Base-by-base conservation (phyloP, 1,139 yeast genomes). In the Kodamaea sp. region DNA sequence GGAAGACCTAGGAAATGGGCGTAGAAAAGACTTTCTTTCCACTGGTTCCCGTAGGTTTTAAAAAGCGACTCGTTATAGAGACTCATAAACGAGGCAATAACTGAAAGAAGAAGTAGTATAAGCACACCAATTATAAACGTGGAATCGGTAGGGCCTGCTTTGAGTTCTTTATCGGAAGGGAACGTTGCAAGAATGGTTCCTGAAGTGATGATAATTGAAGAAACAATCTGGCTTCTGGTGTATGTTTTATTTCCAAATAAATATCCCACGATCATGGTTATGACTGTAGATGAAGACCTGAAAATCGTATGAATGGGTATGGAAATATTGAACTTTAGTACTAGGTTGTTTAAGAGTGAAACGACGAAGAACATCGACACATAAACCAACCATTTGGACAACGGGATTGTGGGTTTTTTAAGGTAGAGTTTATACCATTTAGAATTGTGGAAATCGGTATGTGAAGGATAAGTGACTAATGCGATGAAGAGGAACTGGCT, bases 221-320 rank as follows among this genome's bases (percentile, higher is more conserved):
- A 73, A 2, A 57, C 7, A 0, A 80, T 55, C 52, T 82, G 84
- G 7, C 46, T 41, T 1, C 26, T 22, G n/a, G 65, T 57, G 51
- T 80, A 82, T 18, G 53, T 53, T 46, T 73, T 79, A 3, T 71
- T 56, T 30, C 65, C 68, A 23, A 75, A 51, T 2, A 65, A 32
- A 41, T 60, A 67, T 2, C 90, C 88, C 9, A 80, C 61, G 0
- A 72, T 25, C 80, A 84, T 73, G 0, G 86, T 78, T 13, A 79
- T 60, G 7, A 78, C 76, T 0, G 86, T 75, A 1, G 86, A 80
- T 5, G 83, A 74, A 7, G 88, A 80, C 38, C 90, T 58, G 46
- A 83, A 70, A 5, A 83, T 74, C 22, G 83, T 82, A 49, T 83
- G 88, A 22, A 81, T 61, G 0, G 90, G 89, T 20, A 84, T 73